phyloP scores from a whole-genome alignment of 805 yeast species.

The Hanseniaspora taiwanica region DNA sequence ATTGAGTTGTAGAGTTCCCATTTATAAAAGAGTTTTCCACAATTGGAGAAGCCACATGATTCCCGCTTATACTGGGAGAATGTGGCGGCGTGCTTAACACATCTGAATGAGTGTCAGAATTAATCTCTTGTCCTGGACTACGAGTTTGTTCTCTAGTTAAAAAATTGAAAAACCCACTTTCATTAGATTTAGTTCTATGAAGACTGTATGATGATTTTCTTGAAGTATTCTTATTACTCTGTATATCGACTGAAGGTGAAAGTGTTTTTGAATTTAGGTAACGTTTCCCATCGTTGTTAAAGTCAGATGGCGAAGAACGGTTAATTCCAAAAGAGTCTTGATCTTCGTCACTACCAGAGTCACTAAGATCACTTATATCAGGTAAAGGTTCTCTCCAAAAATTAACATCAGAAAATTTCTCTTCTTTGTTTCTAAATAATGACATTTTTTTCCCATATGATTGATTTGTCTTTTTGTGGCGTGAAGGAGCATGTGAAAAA shows the following conservation, averaged over 20 bases:
- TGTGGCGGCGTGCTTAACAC: too few relatives aligned
- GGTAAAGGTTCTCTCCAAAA: constrained; percentile 82
- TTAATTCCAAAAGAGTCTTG: too few relatives aligned
- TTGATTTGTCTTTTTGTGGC: constrained; percentile 4
- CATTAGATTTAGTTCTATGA: constrained; percentile 3
- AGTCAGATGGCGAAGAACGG: too few relatives aligned
- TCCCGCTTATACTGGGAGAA: too few relatives aligned
- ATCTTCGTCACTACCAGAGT: constrained; percentile 30
- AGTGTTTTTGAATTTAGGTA: too few relatives aligned
- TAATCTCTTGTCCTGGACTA: too few relatives aligned
- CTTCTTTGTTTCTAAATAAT: constrained; percentile 14
- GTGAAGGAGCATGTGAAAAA: not conserved
- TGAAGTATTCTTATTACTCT: not conserved
- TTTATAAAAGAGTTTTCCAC: too few relatives aligned
- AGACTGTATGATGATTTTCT: not conserved
- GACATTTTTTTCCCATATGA: constrained; percentile 6
- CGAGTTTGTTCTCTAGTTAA: not conserved
- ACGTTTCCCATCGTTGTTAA: too few relatives aligned
- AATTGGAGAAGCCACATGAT: too few relatives aligned
- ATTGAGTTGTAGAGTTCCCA: not conserved
- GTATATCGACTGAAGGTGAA: too few relatives aligned
- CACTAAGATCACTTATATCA: constrained; percentile 47
- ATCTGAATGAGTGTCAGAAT: too few relatives aligned
- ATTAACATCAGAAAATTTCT: constrained; percentile 68
- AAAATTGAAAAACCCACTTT: constrained; percentile 3